Evolutionary conservation across 1,284 basidiomycete genomes (phyloP), one percentile per base, ranked within the genome.

Genomic region (Takashimella koratensis): DNA sequence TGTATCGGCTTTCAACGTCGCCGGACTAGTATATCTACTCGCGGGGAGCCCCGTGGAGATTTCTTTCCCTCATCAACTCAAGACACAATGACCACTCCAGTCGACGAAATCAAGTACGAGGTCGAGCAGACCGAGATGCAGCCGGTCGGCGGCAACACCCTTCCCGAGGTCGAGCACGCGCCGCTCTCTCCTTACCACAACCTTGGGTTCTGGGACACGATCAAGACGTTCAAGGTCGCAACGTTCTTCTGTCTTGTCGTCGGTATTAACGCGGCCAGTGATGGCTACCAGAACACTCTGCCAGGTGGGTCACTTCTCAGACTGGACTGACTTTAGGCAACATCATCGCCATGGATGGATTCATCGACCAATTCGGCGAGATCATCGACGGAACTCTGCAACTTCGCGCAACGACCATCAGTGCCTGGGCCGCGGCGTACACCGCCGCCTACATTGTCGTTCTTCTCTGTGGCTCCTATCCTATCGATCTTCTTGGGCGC

Each of bases 1-100:
- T 36, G 30, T n/a, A n/a, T n/a, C n/a, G n/a, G n/a, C 45, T 65
- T 36, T 16, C 30, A 36, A 16, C 30, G 16, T 36, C 30, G 30
- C 30, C 16, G 30, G 16, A 36, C 16, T 36, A n/a, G n/a, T n/a
- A n/a, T n/a, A 16, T 36, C 30, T 36, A 36, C 8, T 36, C 16
- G 30, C 16, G 10, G 16, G 30, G 8, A 36, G 30, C 30, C 30
- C 16, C 8, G 30, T 36, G 8, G 10, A 8, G 16, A 36, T 36
- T 16, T 36, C 30, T 16, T 36, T 36, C 30, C 8, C 30, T 36
- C 30, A 36, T 16, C 16, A 36, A 36, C 30, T 8, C 30, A 8
- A 36, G 30, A n/a, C n/a, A n/a, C n/a, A n/a, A n/a, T n/a, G n/a
- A n/a, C n/a, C n/a, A n/a, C n/a, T n/a, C n/a, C n/a, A n/a, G 30